Percentiles rank a stretch among this genome's conserved stretches.
These are phyloP conservation scores for Zygosaccharomyces pseudobailii DNA, from an alignment of 1,139 yeast species.

Conservation along the genomic window DNA sequence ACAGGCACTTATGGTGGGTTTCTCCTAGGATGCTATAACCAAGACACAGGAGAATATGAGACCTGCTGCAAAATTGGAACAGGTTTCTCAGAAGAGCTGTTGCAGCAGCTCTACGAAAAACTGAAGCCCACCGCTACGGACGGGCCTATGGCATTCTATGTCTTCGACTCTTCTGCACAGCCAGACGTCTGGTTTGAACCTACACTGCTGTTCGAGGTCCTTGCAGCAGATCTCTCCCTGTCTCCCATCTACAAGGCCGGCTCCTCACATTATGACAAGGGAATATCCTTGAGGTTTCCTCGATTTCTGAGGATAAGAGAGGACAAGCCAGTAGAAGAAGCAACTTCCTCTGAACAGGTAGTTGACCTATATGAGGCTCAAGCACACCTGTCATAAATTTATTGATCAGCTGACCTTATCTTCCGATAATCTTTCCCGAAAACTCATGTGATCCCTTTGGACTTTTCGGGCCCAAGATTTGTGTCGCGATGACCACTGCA, in stretches of 20 bases:
- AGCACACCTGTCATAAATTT: constrained; percentile 35
- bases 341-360: constrained; percentile 82
- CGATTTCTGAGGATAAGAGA: constrained; percentile 80
- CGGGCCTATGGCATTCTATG: constrained; percentile 64
- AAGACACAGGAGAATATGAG: constrained; percentile 87
- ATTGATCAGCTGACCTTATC: not conserved
- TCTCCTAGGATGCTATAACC: constrained; percentile 80
- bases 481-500: constrained; percentile 3
- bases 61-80: constrained; percentile 97
- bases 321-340: constrained; percentile 84
- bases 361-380: constrained; percentile 84
- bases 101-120: constrained; percentile 53
- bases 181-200: constrained; percentile 99
- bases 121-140: constrained; percentile 65
- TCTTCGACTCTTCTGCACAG: constrained; percentile 63
- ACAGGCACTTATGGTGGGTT: constrained; percentile 96
- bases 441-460: constrained; percentile 9
- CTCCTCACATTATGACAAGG: constrained; percentile 69
- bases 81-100: constrained; percentile 86
- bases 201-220: constrained; percentile 75
- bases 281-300: constrained; percentile 88
- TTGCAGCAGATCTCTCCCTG: constrained; percentile 89
- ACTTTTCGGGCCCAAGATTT: constrained; percentile 8
- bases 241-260: constrained; percentile 95
- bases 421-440: not conserved